A percentile compares a stretch with the other conserved stretches of the same genome.
phyloP scores from a whole-genome alignment of 768 basidiomycete genomes.

The Serpula lacrymans region DNA sequence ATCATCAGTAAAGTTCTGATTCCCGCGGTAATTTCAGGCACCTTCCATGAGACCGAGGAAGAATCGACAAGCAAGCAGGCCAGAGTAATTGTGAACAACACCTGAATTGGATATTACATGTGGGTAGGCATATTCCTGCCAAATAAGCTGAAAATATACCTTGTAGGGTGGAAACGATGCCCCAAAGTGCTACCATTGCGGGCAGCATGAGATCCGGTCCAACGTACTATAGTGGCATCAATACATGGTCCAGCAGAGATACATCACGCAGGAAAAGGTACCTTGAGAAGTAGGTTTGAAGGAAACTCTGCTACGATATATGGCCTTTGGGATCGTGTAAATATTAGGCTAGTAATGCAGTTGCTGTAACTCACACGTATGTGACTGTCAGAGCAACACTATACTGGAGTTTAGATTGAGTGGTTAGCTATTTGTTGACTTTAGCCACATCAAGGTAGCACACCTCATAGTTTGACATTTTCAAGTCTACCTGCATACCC shows the following conservation, averaged over 20 bases:
- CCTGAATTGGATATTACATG: conserved; percentile 24
- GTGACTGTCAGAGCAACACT: conserved; percentile 29
- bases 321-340: conserved; percentile 27
- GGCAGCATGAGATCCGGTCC: conserved; percentile 64
- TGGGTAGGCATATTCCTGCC: not conserved
- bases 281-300: conserved; percentile 56
- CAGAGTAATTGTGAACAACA: conserved; percentile 45
- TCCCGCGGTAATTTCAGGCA: conserved; percentile 16
- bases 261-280: conserved; percentile 2
- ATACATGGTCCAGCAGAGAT: not conserved
- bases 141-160: conserved; percentile 29
- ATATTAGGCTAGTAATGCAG: not conserved
- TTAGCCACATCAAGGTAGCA: not conserved
- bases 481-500: conserved; percentile 52
- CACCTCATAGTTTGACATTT: conserved; percentile 25
- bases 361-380: conserved; percentile 19
- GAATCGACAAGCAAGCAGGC: conserved; percentile 48
- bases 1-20: too few species aligned
- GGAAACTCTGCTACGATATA: conserved; percentile 61
- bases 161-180: conserved; percentile 61
- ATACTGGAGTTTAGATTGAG: too few species aligned
- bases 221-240: conserved; percentile 25
- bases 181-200: conserved; percentile 62
- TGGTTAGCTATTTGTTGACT: conserved; percentile 45
- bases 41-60: conserved; percentile 59